phyloP scores from a whole-genome alignment of 495 filamentous ascomycete genomes.

The Chaetomium cochliodes region DNA sequence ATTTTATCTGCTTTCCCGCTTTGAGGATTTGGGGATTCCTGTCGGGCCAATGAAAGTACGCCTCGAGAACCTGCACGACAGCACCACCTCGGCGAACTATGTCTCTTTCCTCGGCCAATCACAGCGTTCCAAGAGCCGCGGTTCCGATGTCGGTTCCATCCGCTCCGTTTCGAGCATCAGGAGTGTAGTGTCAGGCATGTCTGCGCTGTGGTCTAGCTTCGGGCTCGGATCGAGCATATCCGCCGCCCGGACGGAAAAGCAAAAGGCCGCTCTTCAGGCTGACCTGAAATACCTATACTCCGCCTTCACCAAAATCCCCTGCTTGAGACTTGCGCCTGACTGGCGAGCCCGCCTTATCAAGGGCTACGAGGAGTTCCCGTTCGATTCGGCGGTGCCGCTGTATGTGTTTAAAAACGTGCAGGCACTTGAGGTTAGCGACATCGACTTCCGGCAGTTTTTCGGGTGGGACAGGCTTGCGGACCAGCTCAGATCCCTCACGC shows the following conservation, averaged over 20 bases:
- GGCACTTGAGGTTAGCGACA: slow-evolving; percentile 86
- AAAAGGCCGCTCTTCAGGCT: slow-evolving; percentile 76
- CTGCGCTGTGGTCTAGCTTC: slow-evolving; percentile 84
- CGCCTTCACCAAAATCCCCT: slow-evolving; percentile 97
- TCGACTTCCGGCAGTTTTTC: slow-evolving; percentile 95
- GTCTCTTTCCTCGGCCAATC: slow-evolving; percentile 89
- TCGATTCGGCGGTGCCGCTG: slow-evolving; percentile 94
- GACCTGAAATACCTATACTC: slow-evolving; percentile 96
- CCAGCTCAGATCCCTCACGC: slow-evolving; percentile 81
- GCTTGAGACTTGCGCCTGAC: slow-evolving; percentile 81
- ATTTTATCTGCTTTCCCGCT: slow-evolving; percentile 90
- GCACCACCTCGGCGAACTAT: slow-evolving; percentile 82
- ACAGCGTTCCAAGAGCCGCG: slow-evolving; percentile 68
- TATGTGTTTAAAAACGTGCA: slow-evolving; percentile 95
- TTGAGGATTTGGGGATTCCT: slow-evolving; percentile 84
- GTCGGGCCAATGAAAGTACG: slow-evolving; percentile 96
- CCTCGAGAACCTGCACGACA: slow-evolving; percentile 89
- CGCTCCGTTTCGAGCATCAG: slow-evolving; percentile 94
- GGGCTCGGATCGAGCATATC: slow-evolving; percentile 73
- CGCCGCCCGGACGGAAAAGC: slow-evolving; percentile 76
- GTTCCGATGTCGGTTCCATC: slow-evolving; percentile 83
- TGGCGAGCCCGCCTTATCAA: slow-evolving; percentile 82
- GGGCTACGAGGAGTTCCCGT: slow-evolving; percentile 96
- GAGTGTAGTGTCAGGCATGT: slow-evolving; percentile 96
- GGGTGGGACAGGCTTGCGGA: slow-evolving; percentile 94